Evolutionary conservation across 495 filamentous ascomycete genomes (phyloP), one percentile per base, ranked within the genome.

Genomic region (Lichina pygmaea): DNA sequence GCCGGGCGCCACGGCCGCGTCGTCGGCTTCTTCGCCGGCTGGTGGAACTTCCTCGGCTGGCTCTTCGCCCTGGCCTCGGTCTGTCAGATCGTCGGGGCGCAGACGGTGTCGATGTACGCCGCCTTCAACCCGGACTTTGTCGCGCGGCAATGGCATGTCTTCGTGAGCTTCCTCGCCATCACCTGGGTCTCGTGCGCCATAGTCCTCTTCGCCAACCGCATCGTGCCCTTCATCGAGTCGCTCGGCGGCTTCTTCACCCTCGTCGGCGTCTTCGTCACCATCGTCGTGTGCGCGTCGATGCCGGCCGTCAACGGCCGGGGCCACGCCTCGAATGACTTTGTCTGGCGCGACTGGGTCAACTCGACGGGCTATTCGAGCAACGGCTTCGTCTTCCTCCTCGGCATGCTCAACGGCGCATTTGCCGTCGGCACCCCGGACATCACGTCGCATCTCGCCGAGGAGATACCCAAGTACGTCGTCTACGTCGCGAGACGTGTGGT

Each of bases 351-450:
- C 0, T 48, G 38, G 10, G 13, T 44, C 12, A 59, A 58, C 36
- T 53, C 56, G 46, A 61, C 55, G 0, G 62, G 62, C 3, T 63
- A 53, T 48, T 46, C 33, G 2, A 59, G 50, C 40, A 44, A 54
- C 44, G 60, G 60, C 11, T 52, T 65, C 34, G 62, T 57, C 12
- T 65, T 65, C 46, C 47, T 63, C 33, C 53, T 56, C 33, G 62
- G 62, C 0, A 58, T 61, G 53, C 48, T 65, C 42, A 65, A 63
- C 48, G 62, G 61, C 11, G 62, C 62, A 8, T 65, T 56, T 50
- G 55, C 57, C 7, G 51, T 65, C 44, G 62, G 62, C 0, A 63
- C 61, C 11, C 62, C 61, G 3, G 46, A 48, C 12, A 30, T 13
- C 6, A 45, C 40, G 30, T 45, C 36, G 10, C 46, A 48, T 48